Evolutionary conservation across 169 alveolate genomes (phyloP), one percentile per base, ranked within the genome.

Genomic region (Cryptosporidium ubiquitum): DNA sequence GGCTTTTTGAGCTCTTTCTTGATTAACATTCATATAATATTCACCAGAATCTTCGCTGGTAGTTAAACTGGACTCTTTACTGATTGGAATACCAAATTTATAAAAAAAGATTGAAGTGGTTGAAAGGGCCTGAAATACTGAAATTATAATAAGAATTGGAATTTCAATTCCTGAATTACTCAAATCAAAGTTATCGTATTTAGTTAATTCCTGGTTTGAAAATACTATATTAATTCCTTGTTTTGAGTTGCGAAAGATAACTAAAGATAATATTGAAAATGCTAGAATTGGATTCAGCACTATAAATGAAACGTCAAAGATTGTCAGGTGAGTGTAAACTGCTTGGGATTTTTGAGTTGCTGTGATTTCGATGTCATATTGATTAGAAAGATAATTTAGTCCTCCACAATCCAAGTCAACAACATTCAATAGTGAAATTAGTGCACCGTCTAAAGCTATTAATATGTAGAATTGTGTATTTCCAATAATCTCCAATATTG

Each of bases 331-430:
- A 29, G 86, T 74, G 10, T 52, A 52, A 3, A 74, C 51, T 16
- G 70, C 70, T 20, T 74, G 86, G 5, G 86, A 74, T 74, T 74
- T 74, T 58, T 74, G 86, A 29, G 51, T 74, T n/a, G 61, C 60
- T 57, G 86, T 74, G 20, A 74, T 74, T 18, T 58, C 70, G 9
- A 74, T 35, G 23, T 40, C 57, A 57, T 55, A 29, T 58, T 74
- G 71, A 39, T 52, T 10, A 6, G 86, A 74, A 51, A 74, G 52
- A 57, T 49, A n/a, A 29, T 14, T 39, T 23, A 74, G 71, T 0
- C 86, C 86, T 37, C 86, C 86, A 40, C 86, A 74, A 33, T 74
- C 86, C 51, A 74, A 74, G 40, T 74, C 86, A 26, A 52, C 70
- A 23, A 40, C 70, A 58, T 74, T 74, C 20, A 58, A n/a, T 29